Evolutionary conservation across 2,329 filamentous ascomycete species (phyloP), one percentile per base, ranked within the genome.

Genomic region (Cladosporium colombiae): DNA sequence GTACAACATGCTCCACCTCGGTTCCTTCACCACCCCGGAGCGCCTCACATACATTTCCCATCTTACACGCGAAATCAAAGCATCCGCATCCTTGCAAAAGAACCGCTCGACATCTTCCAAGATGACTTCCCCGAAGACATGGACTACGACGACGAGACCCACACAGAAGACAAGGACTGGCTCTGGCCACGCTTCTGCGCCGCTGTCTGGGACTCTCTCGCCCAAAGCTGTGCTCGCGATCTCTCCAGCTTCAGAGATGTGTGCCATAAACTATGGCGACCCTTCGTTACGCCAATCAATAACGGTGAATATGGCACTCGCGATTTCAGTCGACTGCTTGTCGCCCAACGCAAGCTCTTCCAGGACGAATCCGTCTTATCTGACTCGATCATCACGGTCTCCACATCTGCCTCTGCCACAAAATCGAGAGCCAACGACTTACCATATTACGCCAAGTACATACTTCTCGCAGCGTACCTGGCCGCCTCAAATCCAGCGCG

Each of bases 201-300:
- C 58, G 91, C 92, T 5, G 88, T 97, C 16, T 95, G 96, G 83
- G 95, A 99, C 75, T 88, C 93, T 0, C 83, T 98, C 14, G 88
- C 90, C 58, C 91, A 90, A 69, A 88, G 92, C 56, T 92, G 92
- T 3, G 90, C 90, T 0, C 88, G 93, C 59, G 93, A 94, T 44
- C 83, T 98, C 16, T 84, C 90, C 1, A 86, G 86, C 13, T 93
- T 97, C 70, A 84, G 82, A 3, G 85, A 86, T 40, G 86, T 90
- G 59, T 93, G 91, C 74, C 78, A 86, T 58, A 86, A 88, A 52
- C 84, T 98, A 23, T 99, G 95, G 95, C 88, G 89, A 13, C 86
- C 88, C 4, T 98, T 99, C 77, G 89, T 91, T 0, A 85, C 87
- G 7, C 94, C 94, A 0, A 85, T 98, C 27, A 78, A 89, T 1